Base-by-base conservation (phyloP, 1,284 basidiomycete genomes). In the Microstroma glucosiphilum region DNA sequence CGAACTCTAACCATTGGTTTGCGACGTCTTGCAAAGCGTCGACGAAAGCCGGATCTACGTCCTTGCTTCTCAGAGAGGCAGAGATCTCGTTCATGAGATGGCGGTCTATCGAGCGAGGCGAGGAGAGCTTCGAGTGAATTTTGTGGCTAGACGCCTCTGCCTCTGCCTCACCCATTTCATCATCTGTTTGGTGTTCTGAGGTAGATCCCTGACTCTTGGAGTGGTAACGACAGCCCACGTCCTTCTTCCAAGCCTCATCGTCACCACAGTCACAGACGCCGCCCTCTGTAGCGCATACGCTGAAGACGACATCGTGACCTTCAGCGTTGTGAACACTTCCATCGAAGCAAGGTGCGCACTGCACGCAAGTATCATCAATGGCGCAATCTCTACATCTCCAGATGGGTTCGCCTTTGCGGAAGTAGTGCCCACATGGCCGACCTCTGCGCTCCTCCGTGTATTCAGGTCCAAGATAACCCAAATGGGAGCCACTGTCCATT, bases 1-100 rank as follows among this genome's bases (percentile, higher is more conserved):
- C 81, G 76, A 90, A 94, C 75, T 92, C 89, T 54, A 93, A 6
- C 51, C 51, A 54, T 4, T 19, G n/a, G 6, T 21, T 13, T 4
- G 25, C 15, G 6, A 23, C 8, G 6, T 25, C 21, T 15, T 15
- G 25, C 7, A 54, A 6, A 13, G 21, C 2, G 21, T 19, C 21
- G 13, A 15, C 3, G n/a, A 26, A 48, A 48, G 46, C 25, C n/a
- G 19, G 21, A 21, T 17, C 25, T 6, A 25, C 13, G 17, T 6
- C 21, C 15, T 54, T 26, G 51, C 8, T 6, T 7, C 6, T 15
- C 21, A 54, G 51, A 26, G 51, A 19, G 25, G 13, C 51, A 54
- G 19, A 25, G 51, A 54, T 25, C 26, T 54, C 51, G n/a, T 23
- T n/a, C 23, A 23, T 23, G 46, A 48, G n/a, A 48, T 48, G 6